phyloP scores from a whole-genome alignment of 148 eudicot species.

The Simmondsia chinensis region DNA sequence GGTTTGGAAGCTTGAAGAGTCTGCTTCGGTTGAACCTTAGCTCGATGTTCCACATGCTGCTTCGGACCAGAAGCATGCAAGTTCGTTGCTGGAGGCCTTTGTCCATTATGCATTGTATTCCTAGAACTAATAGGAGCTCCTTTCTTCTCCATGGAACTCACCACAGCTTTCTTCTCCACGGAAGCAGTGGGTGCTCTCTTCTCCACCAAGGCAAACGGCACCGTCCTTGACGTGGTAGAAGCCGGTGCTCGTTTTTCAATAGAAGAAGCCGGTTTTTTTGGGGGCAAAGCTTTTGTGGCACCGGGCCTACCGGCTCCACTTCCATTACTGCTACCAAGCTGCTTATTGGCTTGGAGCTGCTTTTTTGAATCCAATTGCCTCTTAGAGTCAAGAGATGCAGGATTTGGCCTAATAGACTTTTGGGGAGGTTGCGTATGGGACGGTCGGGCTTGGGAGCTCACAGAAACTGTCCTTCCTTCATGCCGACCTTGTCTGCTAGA shows the following conservation, averaged over 20 bases:
- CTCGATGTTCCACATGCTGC: slow-evolving; percentile 23
- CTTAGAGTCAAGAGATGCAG: slow-evolving; percentile 14
- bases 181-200: slow-evolving; percentile 12
- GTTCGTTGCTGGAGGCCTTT: slow-evolving; percentile 29
- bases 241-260: too few species aligned
- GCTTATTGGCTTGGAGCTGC: slow-evolving; percentile 31
- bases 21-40: too few species aligned
- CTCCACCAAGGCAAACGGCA: too few species aligned
- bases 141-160: slow-evolving; percentile 9
- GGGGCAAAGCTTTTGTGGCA: slow-evolving; percentile 22
- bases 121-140: slow-evolving; percentile 19
- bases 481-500: slow-evolving; percentile 22
- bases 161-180: slow-evolving; percentile 8
- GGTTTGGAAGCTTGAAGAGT: too few species aligned
- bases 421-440: slow-evolving; percentile 22
- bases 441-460: slow-evolving; percentile 18
- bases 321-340: slow-evolving; percentile 34
- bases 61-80: slow-evolving; percentile 25
- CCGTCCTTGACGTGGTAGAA: too few species aligned
- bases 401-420: slow-evolving; percentile 17
- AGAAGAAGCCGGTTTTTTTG: slow-evolving; percentile 26
- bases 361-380: slow-evolving; percentile 30
- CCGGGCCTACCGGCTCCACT: slow-evolving; percentile 54
- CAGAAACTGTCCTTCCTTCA: slow-evolving; percentile 30
- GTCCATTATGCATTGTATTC: too few species aligned